A percentile compares a stretch with the other conserved stretches of the same genome.
Conservation (phyloP, 2,329 filamentous ascomycete species). For the Fusarium sp. region DNA sequence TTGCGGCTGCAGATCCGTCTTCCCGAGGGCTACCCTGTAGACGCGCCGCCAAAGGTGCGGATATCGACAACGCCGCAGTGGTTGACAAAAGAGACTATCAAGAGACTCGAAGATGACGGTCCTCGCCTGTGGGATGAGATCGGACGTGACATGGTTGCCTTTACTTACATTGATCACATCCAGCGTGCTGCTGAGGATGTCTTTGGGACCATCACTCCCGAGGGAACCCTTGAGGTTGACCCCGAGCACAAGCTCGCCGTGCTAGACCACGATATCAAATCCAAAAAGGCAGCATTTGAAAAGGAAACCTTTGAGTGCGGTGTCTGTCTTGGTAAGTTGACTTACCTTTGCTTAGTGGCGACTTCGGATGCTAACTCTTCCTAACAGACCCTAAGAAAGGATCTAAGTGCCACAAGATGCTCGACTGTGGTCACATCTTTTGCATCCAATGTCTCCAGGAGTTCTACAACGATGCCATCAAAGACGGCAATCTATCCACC, state of each 20-base stretch:
- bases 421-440: constrained; percentile 89
- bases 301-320: constrained; percentile 87
- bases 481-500: constrained; percentile 78
- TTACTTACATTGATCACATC: constrained; percentile 68
- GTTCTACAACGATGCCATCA: constrained; percentile 89
- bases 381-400: constrained; percentile 85
- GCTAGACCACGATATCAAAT: constrained; percentile 78
- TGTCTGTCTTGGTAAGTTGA: constrained; percentile 72
- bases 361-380: background rate
- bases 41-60: constrained; percentile 58
- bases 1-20: constrained; percentile 62
- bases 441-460: constrained; percentile 86
- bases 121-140: constrained; percentile 67
- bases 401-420: constrained; percentile 77
- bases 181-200: constrained; percentile 65
- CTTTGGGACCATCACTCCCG: constrained; percentile 63
- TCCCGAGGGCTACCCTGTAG: constrained; percentile 65
- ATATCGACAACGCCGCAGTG: constrained; percentile 65
- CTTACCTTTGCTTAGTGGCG: background rate
- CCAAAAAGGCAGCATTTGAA: constrained; percentile 78
- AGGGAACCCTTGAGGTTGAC: constrained; percentile 60
- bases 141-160: constrained; percentile 66
- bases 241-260: constrained; percentile 72
- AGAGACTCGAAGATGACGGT: constrained; percentile 59
- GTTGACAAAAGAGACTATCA: constrained; percentile 60